Evolutionary conservation across 2,329 filamentous ascomycete genomes (phyloP), one percentile per base, ranked within the genome.

Genomic region (Xylaria digitata): DNA sequence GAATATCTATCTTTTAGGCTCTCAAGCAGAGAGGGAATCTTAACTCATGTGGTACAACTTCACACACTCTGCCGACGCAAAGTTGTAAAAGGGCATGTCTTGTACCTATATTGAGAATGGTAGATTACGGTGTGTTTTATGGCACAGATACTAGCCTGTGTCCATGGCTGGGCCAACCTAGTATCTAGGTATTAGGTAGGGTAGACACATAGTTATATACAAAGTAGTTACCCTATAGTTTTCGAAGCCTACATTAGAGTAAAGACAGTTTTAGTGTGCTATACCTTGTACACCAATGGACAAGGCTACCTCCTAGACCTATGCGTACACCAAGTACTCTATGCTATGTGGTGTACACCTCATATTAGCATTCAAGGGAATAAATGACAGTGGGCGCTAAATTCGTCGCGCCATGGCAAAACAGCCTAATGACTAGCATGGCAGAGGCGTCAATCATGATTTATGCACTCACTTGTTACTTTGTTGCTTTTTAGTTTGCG

Each of bases 401-500:
- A 19, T 21, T 32, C 34, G 49, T 65, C 34, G 43, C 42, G 61
- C 34, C 19, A 50, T 2, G 19, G 34, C 63, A 37, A 61, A 65
- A 65, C 50, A 65, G 50, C 50, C 63, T 55, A 49, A 64, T 54
- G 23, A 43, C 40, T 59, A 48, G 40, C 48, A 59, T 54, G 40
- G 56, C 49, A n/a, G 42, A 54, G 19, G 34, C 34, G 61, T 11
- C 58, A 45, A 65, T 65, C 63, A n/a, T n/a, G 63, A 65, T 57
- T 65, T 52, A 61, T 57, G 45, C 57, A 50, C 11, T 15, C 45
- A 26, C 34, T 54, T 26, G 5, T 15, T 17, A 23, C 37, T 5
- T 37, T 6, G 46, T 37, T 49, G 17, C 5, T 48, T 7, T 60
- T 21, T 21, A 13, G 37, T 5, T 13, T 4, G 13, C 30, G 32